Evolutionary conservation across 1,284 basidiomycete species (phyloP).

Genomic region (Testicularia cyperi): DNA sequence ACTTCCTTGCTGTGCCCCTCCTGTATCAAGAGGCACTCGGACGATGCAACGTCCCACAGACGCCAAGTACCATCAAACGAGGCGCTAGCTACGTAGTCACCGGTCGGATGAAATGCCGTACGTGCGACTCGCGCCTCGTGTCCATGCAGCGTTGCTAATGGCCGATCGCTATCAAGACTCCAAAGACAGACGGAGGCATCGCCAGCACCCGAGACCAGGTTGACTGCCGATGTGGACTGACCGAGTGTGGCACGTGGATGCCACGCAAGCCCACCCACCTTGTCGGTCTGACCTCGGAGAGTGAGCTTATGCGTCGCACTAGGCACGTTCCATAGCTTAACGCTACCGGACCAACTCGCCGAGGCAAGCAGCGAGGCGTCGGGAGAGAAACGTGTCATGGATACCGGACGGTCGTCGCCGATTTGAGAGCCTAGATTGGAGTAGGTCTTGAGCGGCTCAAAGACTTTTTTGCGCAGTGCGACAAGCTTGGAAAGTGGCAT

Average conservation of each 20-base stretch:
- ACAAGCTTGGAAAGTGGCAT: constrained; percentile 88
- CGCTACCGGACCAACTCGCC: constrained; percentile 90
- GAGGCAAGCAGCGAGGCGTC: constrained; percentile 84
- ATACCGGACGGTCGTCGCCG: constrained; percentile 90
- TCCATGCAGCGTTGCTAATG: constrained; percentile 79
- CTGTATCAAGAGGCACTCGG: constrained; percentile 81
- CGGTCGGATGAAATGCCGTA: constrained; percentile 93
- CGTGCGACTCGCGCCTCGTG: constrained; percentile 88
- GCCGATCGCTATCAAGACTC: constrained; percentile 73
- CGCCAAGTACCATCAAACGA: constrained; percentile 99
- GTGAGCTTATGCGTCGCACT: constrained; percentile 60
- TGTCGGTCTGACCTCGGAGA: constrained; percentile 76
- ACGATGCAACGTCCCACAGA: constrained; percentile 84
- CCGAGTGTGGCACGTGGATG: constrained; percentile 89
- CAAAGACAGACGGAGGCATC: constrained; percentile 84
- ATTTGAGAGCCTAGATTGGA: constrained; percentile 94
- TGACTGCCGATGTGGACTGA: constrained; percentile 71
- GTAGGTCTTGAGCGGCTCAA: constrained; percentile 85
- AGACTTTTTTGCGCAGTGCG: constrained; percentile 84
- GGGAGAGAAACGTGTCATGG: constrained; percentile 90
- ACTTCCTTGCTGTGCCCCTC: constrained; percentile 98
- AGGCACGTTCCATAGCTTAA: constrained; percentile 94
- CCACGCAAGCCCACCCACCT: constrained; percentile 94
- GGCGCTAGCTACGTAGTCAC: constrained; percentile 86
- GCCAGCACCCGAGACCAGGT: constrained; percentile 86